Evolutionary conservation across 1,139 yeast species (phyloP).

Genomic region (Geotrichum histeridarum): DNA sequence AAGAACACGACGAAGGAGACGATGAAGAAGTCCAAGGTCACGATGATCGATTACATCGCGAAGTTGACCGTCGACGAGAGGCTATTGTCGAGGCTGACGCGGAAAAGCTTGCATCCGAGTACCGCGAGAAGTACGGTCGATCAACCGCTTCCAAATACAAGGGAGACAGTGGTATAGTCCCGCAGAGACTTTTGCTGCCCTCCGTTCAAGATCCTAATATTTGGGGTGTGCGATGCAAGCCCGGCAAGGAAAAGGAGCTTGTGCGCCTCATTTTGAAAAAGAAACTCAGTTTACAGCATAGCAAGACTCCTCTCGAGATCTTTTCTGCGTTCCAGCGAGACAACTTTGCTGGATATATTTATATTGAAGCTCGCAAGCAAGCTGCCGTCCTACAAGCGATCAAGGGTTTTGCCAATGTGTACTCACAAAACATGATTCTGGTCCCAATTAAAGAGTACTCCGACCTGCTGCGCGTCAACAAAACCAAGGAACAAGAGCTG

Average conservation of each 20-base stretch:
- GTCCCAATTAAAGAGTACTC: constrained; percentile 97
- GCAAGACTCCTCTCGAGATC: constrained; percentile 61
- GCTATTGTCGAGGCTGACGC: constrained; percentile 93
- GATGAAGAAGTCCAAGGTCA: constrained; percentile 48
- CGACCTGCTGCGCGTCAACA: constrained; percentile 83
- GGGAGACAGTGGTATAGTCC: constrained; percentile 83
- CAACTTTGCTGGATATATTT: constrained; percentile 82
- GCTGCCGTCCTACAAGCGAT: constrained; percentile 88
- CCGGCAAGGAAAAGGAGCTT: constrained; percentile 87
- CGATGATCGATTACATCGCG: constrained; percentile 76
- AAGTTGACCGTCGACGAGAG: constrained; percentile 84
- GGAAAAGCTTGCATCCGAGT: constrained; percentile 85
- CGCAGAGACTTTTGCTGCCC: constrained; percentile 89
- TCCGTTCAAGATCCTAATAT: constrained; percentile 95
- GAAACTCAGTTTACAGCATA: constrained; percentile 61
- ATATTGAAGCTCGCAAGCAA: constrained; percentile 89
- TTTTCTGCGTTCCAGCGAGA: constrained; percentile 94
- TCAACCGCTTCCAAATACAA: constrained; percentile 75
- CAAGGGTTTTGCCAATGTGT: constrained; percentile 83
- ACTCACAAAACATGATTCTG: constrained; percentile 61
- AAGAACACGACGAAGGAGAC: constrained; percentile 50
- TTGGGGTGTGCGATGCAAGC: constrained; percentile 91
- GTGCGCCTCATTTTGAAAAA: constrained; percentile 80
- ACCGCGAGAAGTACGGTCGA: constrained; percentile 88
- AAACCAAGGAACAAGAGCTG: constrained; percentile 79